phyloP scores from a whole-genome alignment of 1,139 yeast genomes.

The Debaryomycetaceae sp. region DNA sequence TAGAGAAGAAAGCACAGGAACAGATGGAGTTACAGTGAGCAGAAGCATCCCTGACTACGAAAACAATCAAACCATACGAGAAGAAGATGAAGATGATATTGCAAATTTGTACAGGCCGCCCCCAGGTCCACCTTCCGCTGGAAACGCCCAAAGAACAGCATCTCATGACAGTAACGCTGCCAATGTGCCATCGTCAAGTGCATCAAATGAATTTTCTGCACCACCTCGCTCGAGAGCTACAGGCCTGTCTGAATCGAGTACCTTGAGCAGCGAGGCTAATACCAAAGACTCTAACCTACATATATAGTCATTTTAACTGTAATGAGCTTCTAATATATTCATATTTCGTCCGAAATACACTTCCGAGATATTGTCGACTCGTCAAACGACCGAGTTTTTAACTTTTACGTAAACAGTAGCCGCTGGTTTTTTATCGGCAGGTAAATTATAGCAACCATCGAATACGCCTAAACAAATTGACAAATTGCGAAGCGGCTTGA shows the following conservation, averaged over 20 bases:
- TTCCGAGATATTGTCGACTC: neutral
- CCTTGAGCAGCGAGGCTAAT: neutral
- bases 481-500: too few species aligned
- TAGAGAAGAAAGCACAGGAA: slow-evolving; percentile 12
- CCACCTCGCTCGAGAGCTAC: neutral
- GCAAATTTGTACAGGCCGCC: slow-evolving; percentile 11
- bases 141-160: neutral
- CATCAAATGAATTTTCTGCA: neutral
- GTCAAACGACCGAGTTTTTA: neutral
- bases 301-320: neutral
- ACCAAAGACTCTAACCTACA: neutral
- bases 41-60: slow-evolving; percentile 6
- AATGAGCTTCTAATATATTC: neutral
- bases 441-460: too few species aligned
- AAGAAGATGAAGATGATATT: slow-evolving; percentile 8
- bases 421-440: too few species aligned
- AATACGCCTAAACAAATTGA: too few species aligned
- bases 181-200: neutral
- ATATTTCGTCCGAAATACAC: neutral
- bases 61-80: slow-evolving; percentile 5
- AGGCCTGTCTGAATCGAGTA: neutral
- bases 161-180: neutral
- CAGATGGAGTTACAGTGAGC: slow-evolving; percentile 10
- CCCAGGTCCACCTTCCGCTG: slow-evolving; percentile 4
- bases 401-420: too few species aligned